Evolutionary conservation across 768 basidiomycete species (phyloP).

Genomic region (Clavulina sp.): DNA sequence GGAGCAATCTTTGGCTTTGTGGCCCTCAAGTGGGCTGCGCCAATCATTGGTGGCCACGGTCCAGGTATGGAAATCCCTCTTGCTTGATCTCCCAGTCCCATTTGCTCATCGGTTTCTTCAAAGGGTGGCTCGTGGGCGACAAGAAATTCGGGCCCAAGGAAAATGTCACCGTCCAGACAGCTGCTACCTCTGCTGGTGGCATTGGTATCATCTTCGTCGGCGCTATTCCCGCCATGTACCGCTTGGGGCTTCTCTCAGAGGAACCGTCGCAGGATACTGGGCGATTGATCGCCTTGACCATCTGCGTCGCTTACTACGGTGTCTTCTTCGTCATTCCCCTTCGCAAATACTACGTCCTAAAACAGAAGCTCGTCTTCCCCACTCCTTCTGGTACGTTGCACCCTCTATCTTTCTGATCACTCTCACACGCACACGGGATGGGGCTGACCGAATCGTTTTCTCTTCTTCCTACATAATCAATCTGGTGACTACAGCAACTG

Average conservation of each 20-base stretch:
- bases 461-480: no score
- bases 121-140: slow-evolving; percentile 31
- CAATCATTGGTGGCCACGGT: no score
- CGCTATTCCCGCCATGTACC: slow-evolving; percentile 44
- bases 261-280: slow-evolving; percentile 36
- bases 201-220: slow-evolving; percentile 39
- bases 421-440: no score
- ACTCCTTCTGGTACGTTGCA: no score
- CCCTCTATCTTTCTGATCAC: no score
- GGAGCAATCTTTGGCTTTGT: slow-evolving; percentile 31
- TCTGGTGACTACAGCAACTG: slow-evolving; percentile 54
- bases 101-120: no score
- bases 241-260: slow-evolving; percentile 30
- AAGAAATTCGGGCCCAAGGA: slow-evolving; percentile 41
- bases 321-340: slow-evolving; percentile 46
- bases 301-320: slow-evolving; percentile 13
- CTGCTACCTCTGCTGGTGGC: slow-evolving; percentile 31
- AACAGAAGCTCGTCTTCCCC: slow-evolving; percentile 45
- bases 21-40: no score
- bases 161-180: slow-evolving; percentile 38
- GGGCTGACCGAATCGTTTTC: no score
- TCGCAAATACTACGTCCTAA: slow-evolving; percentile 42
- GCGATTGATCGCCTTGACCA: slow-evolving; percentile 36
- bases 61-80: no score
- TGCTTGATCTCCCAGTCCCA: no score